Evolutionary conservation across 2,329 filamentous ascomycete genomes (phyloP).

Genomic region (Alternaria brassicae): DNA sequence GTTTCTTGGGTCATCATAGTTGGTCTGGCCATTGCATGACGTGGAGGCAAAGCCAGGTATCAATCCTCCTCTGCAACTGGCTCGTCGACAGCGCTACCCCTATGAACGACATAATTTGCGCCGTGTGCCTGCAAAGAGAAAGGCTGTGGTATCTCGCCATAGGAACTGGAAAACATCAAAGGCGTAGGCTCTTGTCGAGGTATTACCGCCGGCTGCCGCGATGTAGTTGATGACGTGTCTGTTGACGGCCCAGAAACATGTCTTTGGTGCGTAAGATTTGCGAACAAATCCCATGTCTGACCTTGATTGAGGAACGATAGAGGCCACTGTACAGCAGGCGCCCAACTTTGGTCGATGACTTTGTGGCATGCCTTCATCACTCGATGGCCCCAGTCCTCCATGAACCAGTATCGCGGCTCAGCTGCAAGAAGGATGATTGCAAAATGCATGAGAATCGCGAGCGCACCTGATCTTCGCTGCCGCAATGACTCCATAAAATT

Average conservation of each 20-base stretch:
- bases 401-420: constrained; percentile 52
- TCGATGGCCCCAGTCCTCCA: constrained; percentile 44
- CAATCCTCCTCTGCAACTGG: not conserved
- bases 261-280: not conserved
- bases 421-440: constrained; percentile 44
- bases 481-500: constrained; percentile 44
- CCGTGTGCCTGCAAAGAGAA: not conserved
- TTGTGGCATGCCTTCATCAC: constrained; percentile 35
- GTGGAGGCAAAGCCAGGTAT: not conserved
- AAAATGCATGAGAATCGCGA: constrained; percentile 52
- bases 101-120: not conserved
- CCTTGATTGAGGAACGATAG: constrained; percentile 23
- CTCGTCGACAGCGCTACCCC: not conserved
- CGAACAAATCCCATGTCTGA: constrained; percentile 15
- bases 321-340: constrained; percentile 37
- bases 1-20: not conserved
- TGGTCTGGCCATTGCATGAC: not conserved
- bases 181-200: constrained; percentile 4
- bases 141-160: not conserved
- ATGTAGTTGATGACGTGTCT: constrained; percentile 3
- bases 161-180: not conserved
- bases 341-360: constrained; percentile 35
- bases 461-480: constrained; percentile 41
- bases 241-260: not conserved
- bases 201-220: constrained; percentile 5